phyloP scores from a whole-genome alignment of 2,329 filamentous ascomycete species.

The Hypoxylon sp. region DNA sequence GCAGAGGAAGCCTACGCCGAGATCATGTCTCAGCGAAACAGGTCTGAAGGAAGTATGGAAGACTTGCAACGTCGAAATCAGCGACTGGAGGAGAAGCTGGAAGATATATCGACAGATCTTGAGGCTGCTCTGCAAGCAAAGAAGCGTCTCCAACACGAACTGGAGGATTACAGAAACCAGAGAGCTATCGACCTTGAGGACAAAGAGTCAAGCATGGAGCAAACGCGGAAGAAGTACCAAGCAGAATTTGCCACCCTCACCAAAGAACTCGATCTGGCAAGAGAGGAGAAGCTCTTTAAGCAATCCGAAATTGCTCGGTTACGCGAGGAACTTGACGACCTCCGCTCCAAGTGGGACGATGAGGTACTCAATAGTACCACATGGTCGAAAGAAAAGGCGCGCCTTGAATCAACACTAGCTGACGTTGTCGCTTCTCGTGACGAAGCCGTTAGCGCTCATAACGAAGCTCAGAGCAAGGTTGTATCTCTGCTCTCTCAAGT shows the following conservation, averaged over 20 bases:
- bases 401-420: slow-evolving; percentile 89
- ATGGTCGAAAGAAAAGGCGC: slow-evolving; percentile 97
- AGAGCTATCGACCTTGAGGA: slow-evolving; percentile 97
- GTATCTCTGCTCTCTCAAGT: slow-evolving; percentile 93
- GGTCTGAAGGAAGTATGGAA: slow-evolving; percentile 89
- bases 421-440: slow-evolving; percentile 93
- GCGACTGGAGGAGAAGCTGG: slow-evolving; percentile 89
- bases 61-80: slow-evolving; percentile 92
- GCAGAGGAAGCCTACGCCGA: slow-evolving; percentile 91
- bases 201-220: slow-evolving; percentile 95
- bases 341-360: slow-evolving; percentile 97
- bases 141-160: slow-evolving; percentile 94
- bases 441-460: slow-evolving; percentile 92
- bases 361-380: slow-evolving; percentile 97
- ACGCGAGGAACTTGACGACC: slow-evolving; percentile 94
- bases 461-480: slow-evolving; percentile 93
- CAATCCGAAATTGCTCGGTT: slow-evolving; percentile 89
- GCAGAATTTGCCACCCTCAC: slow-evolving; percentile 89
- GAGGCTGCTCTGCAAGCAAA: slow-evolving; percentile 89
- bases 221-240: slow-evolving; percentile 98
- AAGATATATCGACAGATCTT: slow-evolving; percentile 92
- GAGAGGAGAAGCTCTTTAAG: slow-evolving; percentile 88
- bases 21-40: slow-evolving; percentile 92
- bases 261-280: slow-evolving; percentile 92
- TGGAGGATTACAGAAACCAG: slow-evolving; percentile 96